Base-by-base conservation (phyloP, 116 monocot genomes). In the Trichopus zeylanicus region DNA sequence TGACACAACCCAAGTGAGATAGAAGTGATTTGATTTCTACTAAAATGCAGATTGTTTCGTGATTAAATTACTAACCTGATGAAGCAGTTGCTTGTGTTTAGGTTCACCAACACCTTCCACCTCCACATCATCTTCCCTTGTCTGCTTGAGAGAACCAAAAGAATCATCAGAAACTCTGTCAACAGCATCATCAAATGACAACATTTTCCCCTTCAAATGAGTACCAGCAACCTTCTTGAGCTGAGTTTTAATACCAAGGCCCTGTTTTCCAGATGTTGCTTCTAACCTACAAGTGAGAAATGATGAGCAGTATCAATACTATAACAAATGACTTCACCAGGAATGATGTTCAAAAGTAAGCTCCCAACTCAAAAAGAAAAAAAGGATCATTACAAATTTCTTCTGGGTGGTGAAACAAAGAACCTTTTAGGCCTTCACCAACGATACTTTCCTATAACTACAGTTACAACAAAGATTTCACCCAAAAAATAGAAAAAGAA, bases 201-300 rank as follows among this genome's bases (percentile, higher is more conserved):
- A 85, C 76, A 82, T 91, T 54, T 76, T 81, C 12, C 98, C 98
- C 48, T 85, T 63, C 74, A 76, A 91, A 53, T 78, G 65, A 49
- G 67, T 62, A 24, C 98, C 98, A 61, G 98, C 77, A 58, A 98
- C 68, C 56, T 98, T 98, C 66, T 81, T 98, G 21, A 92, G 91
- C 61, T 51, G 79, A 67, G 80, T 73, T 49, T 78, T 91, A 37
- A 82, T 88, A 39, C 98, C 98, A 56, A 98, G 85, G 53, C 98
- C 98, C 68, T 98, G 98, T 61, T 91, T 91, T 48, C 98, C 98
- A 37, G 79, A 59, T 31, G 98, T 98, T 64, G 98, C 88, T 76
- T 98, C n/a, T 98, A 58, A 85, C 85, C 98, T 98, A 70, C 18
- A 76, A 37, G 38, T 3, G 39, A 42, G 39, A 42, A 42, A 42